phyloP scores from a whole-genome alignment of 331 rosid genomes.

The Cydonia oblonga region DNA sequence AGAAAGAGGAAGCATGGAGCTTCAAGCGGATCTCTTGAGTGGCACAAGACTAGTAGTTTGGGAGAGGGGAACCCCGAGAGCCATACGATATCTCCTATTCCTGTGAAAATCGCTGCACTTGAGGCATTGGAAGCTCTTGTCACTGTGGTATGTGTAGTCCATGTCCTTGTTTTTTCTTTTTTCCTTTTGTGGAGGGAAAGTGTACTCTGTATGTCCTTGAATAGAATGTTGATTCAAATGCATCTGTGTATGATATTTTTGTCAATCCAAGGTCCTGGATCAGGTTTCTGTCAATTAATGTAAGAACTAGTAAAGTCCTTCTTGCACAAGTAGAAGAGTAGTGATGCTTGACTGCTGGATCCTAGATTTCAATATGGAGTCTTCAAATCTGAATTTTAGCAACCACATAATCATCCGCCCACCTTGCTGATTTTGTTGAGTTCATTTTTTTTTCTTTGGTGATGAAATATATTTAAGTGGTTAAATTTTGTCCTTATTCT shows the following conservation, averaged over 20 bases:
- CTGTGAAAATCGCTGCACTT: constrained; percentile 73
- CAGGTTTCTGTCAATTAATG: background rate
- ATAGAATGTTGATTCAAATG: background rate
- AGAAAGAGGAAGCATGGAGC: constrained; percentile 56
- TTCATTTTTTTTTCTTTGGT: background rate
- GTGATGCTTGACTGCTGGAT: background rate
- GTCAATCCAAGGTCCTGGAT: background rate
- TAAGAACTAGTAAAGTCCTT: background rate
- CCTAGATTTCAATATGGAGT: background rate
- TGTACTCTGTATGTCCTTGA: background rate
- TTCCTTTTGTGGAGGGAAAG: background rate
- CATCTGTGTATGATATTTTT: background rate
- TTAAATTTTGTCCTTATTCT: background rate
- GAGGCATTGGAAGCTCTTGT: constrained; percentile 71
- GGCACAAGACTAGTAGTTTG: constrained; percentile 21
- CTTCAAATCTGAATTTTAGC: background rate
- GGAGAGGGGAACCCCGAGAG: constrained; percentile 25
- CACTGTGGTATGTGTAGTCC: constrained; percentile 48
- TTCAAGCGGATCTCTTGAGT: constrained; percentile 26
- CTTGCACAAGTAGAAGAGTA: background rate
- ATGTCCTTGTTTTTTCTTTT: background rate
- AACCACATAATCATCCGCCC: background rate
- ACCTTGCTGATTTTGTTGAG: background rate
- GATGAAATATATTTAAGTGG: no score
- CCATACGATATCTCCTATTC: constrained; percentile 24